Conservation (phyloP, 306 rosid species). For the Medicago lupulina region DNA sequence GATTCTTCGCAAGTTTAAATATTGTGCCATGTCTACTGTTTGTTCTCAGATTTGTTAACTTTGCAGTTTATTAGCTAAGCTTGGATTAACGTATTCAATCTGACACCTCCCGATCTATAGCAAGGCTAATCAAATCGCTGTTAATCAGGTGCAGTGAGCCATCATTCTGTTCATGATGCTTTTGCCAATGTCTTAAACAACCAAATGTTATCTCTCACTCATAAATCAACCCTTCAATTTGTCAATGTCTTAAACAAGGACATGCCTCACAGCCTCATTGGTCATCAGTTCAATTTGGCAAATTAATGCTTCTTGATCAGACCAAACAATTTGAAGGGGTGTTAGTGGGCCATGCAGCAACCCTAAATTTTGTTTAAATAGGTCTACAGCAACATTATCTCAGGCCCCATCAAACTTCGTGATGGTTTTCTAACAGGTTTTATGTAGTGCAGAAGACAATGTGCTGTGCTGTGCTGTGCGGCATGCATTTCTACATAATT, state of each 20-base stretch:
- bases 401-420: conserved; percentile 17
- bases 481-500: not conserved
- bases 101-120: not conserved
- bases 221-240: conserved; percentile 8
- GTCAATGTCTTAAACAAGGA: conserved; percentile 6
- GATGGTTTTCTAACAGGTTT: not conserved
- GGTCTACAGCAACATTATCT: not conserved
- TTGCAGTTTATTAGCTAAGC: not conserved
- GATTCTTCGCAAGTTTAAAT: not conserved
- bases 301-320: not conserved
- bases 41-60: conserved; percentile 13
- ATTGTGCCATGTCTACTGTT: not conserved
- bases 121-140: not conserved
- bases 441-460: not conserved
- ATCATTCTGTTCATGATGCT: not conserved
- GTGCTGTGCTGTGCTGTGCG: not conserved
- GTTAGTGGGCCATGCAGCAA: not conserved
- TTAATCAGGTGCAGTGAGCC: not conserved
- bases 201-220: not conserved
- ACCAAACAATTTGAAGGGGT: not conserved
- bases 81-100: conserved; percentile 5
- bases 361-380: not conserved
- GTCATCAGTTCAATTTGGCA: not conserved
- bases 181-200: not conserved
- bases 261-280: not conserved